Percentiles rank a stretch among this genome's conserved stretches.
Conservation (phyloP, 805 yeast genomes). For the Saturnispora serradocipensis region DNA sequence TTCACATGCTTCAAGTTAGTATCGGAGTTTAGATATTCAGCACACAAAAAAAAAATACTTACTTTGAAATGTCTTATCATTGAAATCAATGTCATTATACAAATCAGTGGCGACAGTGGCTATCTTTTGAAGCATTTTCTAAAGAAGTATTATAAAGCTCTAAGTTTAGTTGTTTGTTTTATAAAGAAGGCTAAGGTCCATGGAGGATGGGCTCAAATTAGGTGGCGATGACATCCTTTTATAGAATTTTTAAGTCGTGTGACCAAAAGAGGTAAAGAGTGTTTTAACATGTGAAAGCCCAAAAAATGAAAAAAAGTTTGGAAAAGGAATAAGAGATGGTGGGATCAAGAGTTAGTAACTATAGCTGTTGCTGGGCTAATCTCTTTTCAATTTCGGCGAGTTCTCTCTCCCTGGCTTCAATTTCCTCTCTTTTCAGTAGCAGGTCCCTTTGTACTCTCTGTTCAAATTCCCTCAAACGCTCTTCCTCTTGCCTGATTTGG, state of each 20-base stretch:
- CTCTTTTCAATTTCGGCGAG: slow-evolving; percentile 62
- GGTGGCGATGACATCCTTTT: neutral
- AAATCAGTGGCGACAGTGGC: slow-evolving; percentile 10
- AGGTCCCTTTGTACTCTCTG: slow-evolving; percentile 84
- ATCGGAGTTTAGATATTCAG: neutral
- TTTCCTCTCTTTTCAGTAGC: slow-evolving; percentile 69
- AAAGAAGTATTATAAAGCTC: neutral
- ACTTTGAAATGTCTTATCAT: slow-evolving; percentile 19
- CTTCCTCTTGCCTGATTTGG: slow-evolving; percentile 83
- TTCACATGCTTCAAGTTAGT: neutral
- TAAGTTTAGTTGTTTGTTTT: neutral
- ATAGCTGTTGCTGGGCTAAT: slow-evolving; percentile 20
- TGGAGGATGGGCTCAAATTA: neutral
- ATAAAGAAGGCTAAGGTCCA: neutral
- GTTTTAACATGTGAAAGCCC: neutral
- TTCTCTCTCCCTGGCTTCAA: slow-evolving; percentile 77
- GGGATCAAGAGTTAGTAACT: neutral
- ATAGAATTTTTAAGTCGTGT: neutral
- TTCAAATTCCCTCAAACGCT: slow-evolving; percentile 76
- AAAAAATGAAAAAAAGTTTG: neutral
- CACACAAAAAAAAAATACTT: slow-evolving; percentile 10
- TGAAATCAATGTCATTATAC: slow-evolving; percentile 18
- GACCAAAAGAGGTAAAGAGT: neutral
- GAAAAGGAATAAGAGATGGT: neutral
- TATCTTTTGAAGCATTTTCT: neutral